phyloP scores from a whole-genome alignment of 1,284 basidiomycete genomes.

The Fomitiporia mediterranea region DNA sequence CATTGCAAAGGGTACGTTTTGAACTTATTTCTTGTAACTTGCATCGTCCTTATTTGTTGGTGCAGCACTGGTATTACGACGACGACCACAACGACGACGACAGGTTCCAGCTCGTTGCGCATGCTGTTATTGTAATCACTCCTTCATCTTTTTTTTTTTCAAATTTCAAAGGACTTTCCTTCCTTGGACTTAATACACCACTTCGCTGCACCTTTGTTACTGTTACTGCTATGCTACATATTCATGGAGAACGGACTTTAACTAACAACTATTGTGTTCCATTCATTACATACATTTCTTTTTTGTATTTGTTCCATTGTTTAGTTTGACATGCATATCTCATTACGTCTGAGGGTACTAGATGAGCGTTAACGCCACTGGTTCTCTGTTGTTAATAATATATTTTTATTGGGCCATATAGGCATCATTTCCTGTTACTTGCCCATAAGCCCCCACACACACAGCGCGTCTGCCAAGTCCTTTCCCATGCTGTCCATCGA shows the following conservation, averaged over 20 bases:
- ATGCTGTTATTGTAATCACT: not conserved
- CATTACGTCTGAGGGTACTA: not conserved
- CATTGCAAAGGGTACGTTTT: conserved; percentile 63
- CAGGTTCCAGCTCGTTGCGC: not conserved
- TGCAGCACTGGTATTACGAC: conserved; percentile 20
- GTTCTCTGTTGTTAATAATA: not conserved
- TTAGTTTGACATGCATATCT: not conserved
- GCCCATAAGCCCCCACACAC: conserved; percentile 3
- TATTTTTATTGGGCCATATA: not conserved
- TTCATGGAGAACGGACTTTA: not conserved
- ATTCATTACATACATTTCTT: not conserved
- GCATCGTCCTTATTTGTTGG: not conserved
- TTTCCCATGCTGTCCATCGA: conserved; percentile 65
- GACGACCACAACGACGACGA: conserved; percentile 17
- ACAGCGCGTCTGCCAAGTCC: conserved; percentile 38
- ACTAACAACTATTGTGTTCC: not conserved
- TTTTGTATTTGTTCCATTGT: no score
- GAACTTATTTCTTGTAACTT: not conserved
- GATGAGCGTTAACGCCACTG: not conserved
- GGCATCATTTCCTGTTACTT: not conserved
- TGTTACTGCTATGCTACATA: no score
- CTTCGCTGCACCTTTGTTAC: no score
- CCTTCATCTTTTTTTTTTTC: not conserved
- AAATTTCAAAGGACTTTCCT: not conserved
- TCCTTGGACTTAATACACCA: no score